phyloP scores from a whole-genome alignment of 768 basidiomycete species.

The Ramaria rubella region DNA sequence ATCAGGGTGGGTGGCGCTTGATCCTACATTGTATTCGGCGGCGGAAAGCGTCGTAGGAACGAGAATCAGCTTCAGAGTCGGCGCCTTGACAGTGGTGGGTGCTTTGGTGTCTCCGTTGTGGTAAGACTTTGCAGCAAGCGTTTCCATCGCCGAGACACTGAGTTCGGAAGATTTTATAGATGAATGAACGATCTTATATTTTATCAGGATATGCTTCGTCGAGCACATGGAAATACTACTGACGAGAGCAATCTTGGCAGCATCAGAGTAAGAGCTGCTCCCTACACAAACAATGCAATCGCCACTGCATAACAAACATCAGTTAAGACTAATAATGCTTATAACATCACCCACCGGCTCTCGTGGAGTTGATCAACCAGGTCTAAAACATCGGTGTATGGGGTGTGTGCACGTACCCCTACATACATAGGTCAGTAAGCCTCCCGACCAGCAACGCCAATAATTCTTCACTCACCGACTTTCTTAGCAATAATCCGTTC shows the following conservation, averaged over 20 bases:
- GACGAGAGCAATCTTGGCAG: slow-evolving; percentile 6
- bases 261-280: slow-evolving; percentile 4
- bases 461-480: background rate
- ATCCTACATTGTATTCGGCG: background rate
- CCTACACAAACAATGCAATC: slow-evolving; percentile 3
- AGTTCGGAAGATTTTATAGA: background rate
- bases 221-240: background rate
- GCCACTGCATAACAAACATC: background rate
- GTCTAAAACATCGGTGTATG: slow-evolving; percentile 5
- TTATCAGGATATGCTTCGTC: background rate
- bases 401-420: slow-evolving; percentile 1
- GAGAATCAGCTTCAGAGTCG: background rate
- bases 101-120: background rate
- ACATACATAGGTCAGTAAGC: background rate
- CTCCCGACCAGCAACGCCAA: background rate
- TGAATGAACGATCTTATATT: slow-evolving; percentile 1
- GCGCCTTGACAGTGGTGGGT: background rate
- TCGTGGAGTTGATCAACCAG: background rate
- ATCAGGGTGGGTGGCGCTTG: background rate
- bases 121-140: background rate
- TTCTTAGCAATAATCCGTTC: background rate
- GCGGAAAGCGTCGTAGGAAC: slow-evolving; percentile 4
- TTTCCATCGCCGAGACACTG: background rate
- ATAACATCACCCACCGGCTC: background rate
- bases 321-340: background rate